Evolutionary conservation across 129 eudicot genomes (phyloP).

Genomic region (Pseudognaphalium luteoalbum): DNA sequence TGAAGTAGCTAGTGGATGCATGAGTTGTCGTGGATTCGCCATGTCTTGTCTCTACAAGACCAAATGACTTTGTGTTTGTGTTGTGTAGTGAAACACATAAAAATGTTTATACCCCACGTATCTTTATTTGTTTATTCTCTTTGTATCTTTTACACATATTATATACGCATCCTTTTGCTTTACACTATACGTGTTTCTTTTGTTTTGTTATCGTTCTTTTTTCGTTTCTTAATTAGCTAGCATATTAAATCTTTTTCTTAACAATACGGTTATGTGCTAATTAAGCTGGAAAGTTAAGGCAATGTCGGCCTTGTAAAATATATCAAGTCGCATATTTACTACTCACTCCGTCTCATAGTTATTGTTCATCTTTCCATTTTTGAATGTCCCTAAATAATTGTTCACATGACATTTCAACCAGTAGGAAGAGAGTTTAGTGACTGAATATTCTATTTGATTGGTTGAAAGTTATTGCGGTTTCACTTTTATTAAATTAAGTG

Average conservation of each 20-base stretch:
- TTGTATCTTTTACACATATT: too few species aligned
- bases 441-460: too few species aligned
- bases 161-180: slow-evolving; percentile 34
- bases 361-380: too few species aligned
- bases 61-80: slow-evolving; percentile 38
- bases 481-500: too few species aligned
- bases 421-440: too few species aligned
- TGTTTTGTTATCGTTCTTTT: slow-evolving; percentile 22
- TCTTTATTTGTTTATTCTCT: slow-evolving; percentile 25
- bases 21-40: slow-evolving; percentile 37
- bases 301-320: slow-evolving; percentile 7
- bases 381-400: too few species aligned
- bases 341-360: too few species aligned
- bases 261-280: slow-evolving; percentile 22
- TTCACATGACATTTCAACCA: too few species aligned
- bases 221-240: neutral
- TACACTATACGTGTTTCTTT: slow-evolving; percentile 28
- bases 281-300: slow-evolving; percentile 33
- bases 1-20: slow-evolving; percentile 34
- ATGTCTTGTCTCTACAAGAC: slow-evolving; percentile 41
- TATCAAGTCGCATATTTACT: neutral
- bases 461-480: too few species aligned
- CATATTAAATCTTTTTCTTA: slow-evolving; percentile 11
- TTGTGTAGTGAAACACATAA: slow-evolving; percentile 34
- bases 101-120: slow-evolving; percentile 26